Evolutionary conservation across 495 filamentous ascomycete species (phyloP).

Genomic region (Neurospora sp.): DNA sequence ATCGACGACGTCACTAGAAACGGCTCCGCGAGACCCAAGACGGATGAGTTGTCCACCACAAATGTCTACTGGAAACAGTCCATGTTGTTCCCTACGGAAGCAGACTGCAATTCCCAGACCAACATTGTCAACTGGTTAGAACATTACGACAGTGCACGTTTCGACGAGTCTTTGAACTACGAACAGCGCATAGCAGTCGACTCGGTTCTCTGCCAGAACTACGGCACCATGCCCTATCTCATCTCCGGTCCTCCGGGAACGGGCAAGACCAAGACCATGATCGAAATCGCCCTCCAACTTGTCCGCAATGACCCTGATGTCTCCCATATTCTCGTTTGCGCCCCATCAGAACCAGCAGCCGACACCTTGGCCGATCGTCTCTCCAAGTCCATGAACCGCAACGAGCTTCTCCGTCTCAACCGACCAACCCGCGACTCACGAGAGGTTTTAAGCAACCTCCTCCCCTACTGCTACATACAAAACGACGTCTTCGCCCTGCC

Average conservation of each 20-base stretch:
- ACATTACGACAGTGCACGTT: conserved; percentile 8
- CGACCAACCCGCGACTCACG: conserved; percentile 34
- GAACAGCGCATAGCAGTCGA: conserved; percentile 43
- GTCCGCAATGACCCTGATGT: conserved; percentile 7
- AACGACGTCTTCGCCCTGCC: conserved; percentile 39
- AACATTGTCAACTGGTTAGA: conserved; percentile 16
- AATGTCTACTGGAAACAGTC: conserved; percentile 29
- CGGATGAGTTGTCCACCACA: neutral
- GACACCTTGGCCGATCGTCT: conserved; percentile 42
- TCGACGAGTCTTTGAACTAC: conserved; percentile 38
- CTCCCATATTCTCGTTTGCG: conserved; percentile 44
- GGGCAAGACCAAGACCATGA: conserved; percentile 47
- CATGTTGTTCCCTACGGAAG: conserved; percentile 40
- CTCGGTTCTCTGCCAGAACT: conserved; percentile 31
- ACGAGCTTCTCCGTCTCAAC: conserved; percentile 40
- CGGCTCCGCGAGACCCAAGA: neutral
- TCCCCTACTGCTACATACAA: conserved; percentile 39
- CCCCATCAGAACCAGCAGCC: conserved; percentile 46
- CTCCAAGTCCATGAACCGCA: conserved; percentile 26
- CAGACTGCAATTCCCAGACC: conserved; percentile 30
- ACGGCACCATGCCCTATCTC: conserved; percentile 41
- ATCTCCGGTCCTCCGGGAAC: conserved; percentile 47
- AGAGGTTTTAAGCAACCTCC: conserved; percentile 36
- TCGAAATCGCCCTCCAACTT: conserved; percentile 36
- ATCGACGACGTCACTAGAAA: neutral